Evolutionary conservation across 2,329 filamentous ascomycete species (phyloP).

Genomic region (Aspergillus luchuensis): DNA sequence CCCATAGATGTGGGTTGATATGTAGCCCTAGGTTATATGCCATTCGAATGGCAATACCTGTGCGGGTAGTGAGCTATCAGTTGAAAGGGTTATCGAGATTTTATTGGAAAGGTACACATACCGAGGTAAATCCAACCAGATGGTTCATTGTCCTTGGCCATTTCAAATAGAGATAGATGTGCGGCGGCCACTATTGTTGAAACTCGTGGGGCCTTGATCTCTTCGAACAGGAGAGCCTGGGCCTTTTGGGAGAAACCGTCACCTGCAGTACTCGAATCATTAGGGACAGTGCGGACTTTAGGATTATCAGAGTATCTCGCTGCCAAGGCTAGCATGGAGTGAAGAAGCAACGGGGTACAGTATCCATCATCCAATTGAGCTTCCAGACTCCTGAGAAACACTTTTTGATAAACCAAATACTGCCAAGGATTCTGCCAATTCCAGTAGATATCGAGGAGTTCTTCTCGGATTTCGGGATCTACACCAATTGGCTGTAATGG

Average conservation of each 20-base stretch:
- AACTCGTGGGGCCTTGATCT: background rate
- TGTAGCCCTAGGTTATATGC: background rate
- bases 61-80: too few species aligned
- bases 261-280: background rate
- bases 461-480: too few species aligned
- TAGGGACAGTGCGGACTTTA: background rate
- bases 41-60: background rate
- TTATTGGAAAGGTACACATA: background rate
- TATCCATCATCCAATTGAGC: background rate
- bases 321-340: background rate
- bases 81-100: too few species aligned
- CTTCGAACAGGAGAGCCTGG: background rate
- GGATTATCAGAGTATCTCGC: background rate
- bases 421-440: background rate
- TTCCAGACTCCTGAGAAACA: background rate
- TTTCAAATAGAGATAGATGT: background rate
- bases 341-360: background rate
- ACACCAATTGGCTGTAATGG: too few species aligned
- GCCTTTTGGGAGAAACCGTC: background rate
- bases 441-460: background rate
- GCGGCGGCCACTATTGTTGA: background rate
- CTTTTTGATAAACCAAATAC: background rate
- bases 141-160: background rate
- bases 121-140: background rate
- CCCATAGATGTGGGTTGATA: background rate